Percentiles rank a stretch among this genome's conserved stretches.
These are phyloP conservation scores for Phycomyces blakesleeanus DNA, from an alignment of 192 early-diverging fungal species.

Conservation along the genomic window DNA sequence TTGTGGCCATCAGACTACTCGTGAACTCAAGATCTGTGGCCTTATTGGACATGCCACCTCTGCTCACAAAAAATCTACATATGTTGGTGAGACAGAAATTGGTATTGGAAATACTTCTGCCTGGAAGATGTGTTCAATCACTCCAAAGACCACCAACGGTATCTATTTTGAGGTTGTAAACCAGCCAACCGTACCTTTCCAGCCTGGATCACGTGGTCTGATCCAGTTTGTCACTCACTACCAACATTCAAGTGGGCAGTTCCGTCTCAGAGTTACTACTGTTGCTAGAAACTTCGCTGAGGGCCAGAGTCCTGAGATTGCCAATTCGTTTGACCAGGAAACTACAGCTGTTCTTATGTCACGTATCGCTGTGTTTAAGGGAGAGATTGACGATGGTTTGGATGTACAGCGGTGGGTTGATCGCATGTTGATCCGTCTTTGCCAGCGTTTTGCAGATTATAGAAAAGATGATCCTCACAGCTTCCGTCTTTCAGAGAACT, in stretches of 20 bases:
- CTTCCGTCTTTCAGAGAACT: slow-evolving; percentile 88
- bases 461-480: slow-evolving; percentile 90
- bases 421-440: slow-evolving; percentile 97
- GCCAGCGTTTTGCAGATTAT: slow-evolving; percentile 96
- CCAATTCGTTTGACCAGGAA: slow-evolving; percentile 95
- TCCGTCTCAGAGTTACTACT: slow-evolving; percentile 91
- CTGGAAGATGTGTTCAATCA: slow-evolving; percentile 92
- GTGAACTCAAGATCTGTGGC: slow-evolving; percentile 94
- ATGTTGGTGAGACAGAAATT: slow-evolving; percentile 97
- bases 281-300: slow-evolving; percentile 86
- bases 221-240: slow-evolving; percentile 96
- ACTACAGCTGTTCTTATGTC: slow-evolving; percentile 96
- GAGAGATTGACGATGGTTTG: slow-evolving; percentile 94
- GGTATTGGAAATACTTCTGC: slow-evolving; percentile 93
- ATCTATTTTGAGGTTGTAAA: slow-evolving; percentile 97
- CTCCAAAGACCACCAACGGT: slow-evolving; percentile 78
- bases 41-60: slow-evolving; percentile 95
- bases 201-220: slow-evolving; percentile 80
- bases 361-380: slow-evolving; percentile 94
- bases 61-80: slow-evolving; percentile 82
- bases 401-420: slow-evolving; percentile 98
- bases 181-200: slow-evolving; percentile 76
- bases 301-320: slow-evolving; percentile 78
- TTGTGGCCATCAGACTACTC: slow-evolving; percentile 65
- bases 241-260: slow-evolving; percentile 89